Base-by-base conservation (phyloP, 306 rosid genomes). In the Casuarina equisetifolia region DNA sequence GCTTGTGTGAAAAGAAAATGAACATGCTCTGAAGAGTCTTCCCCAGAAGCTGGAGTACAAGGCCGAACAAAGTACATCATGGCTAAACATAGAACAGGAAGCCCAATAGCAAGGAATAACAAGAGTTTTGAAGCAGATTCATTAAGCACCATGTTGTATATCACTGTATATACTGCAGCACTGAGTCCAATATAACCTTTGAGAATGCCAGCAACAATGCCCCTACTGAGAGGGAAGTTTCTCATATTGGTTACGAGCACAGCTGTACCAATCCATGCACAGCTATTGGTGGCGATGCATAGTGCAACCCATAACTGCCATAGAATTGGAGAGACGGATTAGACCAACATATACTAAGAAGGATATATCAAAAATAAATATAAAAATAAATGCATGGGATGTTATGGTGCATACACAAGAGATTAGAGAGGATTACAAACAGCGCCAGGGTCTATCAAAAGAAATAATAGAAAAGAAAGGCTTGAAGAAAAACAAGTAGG, bases 171-270 rank as follows among this genome's bases (percentile, higher is more conserved):
- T 1, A 94, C 91, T 15, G 94, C 85, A 45, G 91, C 96, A 52
- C 98, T 91, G 16, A 91, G 84, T 73, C 98, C 98, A 6, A 84
- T 75, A 80, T 94, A 94, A 67, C 96, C 97, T 79, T 91, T 94
- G 20, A 94, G 96, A 81, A 94, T 90, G 74, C 97, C 98, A 49
- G 96, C 89, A 74, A 91, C 88, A 6, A 89, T 87, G 79, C 97
- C 98, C 77, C 96, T 82, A 49, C 88, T 89, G 72, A 90, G 92
- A 84, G 96, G 98, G 83, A 94, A 94, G 88, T 94, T 94, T 73
- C 96, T 94, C 98, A 94, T 94, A 90, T 91, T 94, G 76, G 92
- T 90, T 40, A 94, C 92, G 62, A 91, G 92, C 74, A 91, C 92
- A 1, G 97, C 86, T 4, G 93, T 90, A 32, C 94, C 90, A 3